Base-by-base conservation (phyloP, 139 green algal species). In the Micractinium conductrix region DNA sequence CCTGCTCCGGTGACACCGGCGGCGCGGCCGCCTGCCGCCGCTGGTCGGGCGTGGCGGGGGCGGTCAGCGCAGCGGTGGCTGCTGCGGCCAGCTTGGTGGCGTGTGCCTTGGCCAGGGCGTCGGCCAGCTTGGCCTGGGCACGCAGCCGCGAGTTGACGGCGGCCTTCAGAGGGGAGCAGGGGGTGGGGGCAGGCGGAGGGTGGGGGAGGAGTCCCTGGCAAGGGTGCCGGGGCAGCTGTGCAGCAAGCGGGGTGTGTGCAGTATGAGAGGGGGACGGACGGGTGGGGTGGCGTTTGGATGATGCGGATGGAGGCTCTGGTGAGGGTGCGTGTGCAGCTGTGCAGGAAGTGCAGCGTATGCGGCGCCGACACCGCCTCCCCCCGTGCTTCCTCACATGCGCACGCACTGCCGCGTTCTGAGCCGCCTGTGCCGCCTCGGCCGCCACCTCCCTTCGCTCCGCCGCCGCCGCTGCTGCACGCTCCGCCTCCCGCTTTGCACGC, bases 51-150 rank as follows among this genome's bases (percentile, higher is more conserved):
- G 75, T 81, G 75, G 75, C 38, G 16, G 75, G 75, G 3, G 50
- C 37, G 6, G 53, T 7, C 8, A 81, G 55, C 3, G 75, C 75
- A 4, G 53, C 37, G 6, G 53, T 7, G 1, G 71, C 38, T 2
- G 75, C 75, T 6, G 53, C 75, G 37, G 40, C 55, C 55, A 81
- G 75, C 33, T 30, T 26, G 35, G 35, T 30, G 37, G 75, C 75
- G 24, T 63, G 75, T 10, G 75, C 75, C 24, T n/a, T n/a, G 24
- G 26, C 26, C 1, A 81, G 75, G 26, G 75, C 75, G 2, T 81
- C 53, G 5, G 75, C 37, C 35, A 81, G 75, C 55, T 81, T 81
- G 21, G 67, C 40, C 38, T 81, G 75, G 14, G 75, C 75, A 28
- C 75, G 75, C 53, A 72, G 21, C 6, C 74, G 74, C 1, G 74